Conservation (phyloP, 768 basidiomycete genomes). For the Russula foetens region DNA sequence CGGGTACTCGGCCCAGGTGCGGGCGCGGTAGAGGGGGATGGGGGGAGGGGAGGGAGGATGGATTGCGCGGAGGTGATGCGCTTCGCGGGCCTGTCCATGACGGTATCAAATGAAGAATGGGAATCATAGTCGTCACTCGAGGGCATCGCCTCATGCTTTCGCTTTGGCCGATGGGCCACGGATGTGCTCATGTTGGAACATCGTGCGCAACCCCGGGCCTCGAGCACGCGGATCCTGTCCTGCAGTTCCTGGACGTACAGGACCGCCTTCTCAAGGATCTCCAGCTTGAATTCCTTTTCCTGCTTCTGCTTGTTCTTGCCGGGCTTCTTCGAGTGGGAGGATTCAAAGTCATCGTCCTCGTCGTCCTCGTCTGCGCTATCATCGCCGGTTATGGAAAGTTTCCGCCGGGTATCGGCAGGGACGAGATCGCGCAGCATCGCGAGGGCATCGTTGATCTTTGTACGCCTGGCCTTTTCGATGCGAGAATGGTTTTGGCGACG, state of each 20-base stretch:
- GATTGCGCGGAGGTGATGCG: not conserved
- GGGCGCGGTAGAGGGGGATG: too few species aligned
- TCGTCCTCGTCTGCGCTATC: constrained; percentile 33
- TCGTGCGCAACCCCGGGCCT: constrained; percentile 2
- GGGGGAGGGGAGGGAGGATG: not conserved
- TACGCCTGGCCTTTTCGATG: constrained; percentile 88
- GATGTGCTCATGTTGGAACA: not conserved
- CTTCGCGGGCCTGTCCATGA: constrained; percentile 2
- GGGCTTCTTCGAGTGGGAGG: constrained; percentile 3
- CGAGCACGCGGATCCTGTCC: constrained; percentile 17
- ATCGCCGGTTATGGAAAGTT: constrained; percentile 19
- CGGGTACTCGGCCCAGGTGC: constrained; percentile 1
- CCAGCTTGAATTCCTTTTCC: constrained; percentile 22
- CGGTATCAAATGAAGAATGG: not conserved
- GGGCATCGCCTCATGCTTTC: constrained; percentile 11
- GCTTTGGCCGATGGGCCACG: not conserved
- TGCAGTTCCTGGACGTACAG: constrained; percentile 20
- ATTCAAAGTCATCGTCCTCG: constrained; percentile 14
- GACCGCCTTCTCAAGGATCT: constrained; percentile 20
- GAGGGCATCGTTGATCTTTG: constrained; percentile 93
- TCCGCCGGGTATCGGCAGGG: constrained; percentile 39
- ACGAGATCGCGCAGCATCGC: constrained; percentile 71
- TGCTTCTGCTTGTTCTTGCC: constrained; percentile 6
- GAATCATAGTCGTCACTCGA: constrained; percentile 7
- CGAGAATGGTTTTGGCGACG: constrained; percentile 91